Base-by-base conservation (phyloP, 371 early-diverging fungal genomes). In the Mortierella sp. region DNA sequence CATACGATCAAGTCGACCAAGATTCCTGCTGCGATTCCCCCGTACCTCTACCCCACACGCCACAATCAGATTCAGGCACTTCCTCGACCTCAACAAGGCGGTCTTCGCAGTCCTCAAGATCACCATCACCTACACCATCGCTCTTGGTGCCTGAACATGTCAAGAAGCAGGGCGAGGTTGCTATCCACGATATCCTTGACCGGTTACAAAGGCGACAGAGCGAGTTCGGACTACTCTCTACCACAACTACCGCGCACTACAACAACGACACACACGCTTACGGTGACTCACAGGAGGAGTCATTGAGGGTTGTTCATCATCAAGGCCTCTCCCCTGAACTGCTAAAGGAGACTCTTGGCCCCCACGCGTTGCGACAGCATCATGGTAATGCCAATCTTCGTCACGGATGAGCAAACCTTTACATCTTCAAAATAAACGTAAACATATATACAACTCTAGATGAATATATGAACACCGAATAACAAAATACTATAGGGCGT, bases 301-400 rank as follows among this genome's bases (percentile, higher is more conserved):
- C 34, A 2, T 14, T 53, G 29, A 19, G 64, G 6, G 53, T 24
- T 4, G 64, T 48, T 16, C 70, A 71, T 53, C 70, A 24, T 37
- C 64, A 39, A 4, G 52, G n/a, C 14, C 2, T 71, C 40, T 45
- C 70, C 4, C 58, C 75, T 22, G 68, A 66, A 2, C 26, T 74
- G 2, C 67, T 70, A 39, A 66, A 41, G 67, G 79, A 71, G n/a
- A 58, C 22, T 16, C 14, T 58, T 5, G 47, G 31, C 1, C 31
- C 37, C 19, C 53, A 52, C 44, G 58, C 48, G 3, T 50, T 79
- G 40, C 58, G 41, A 31, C 79, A 79, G 26, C 52, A 64, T 31
- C 79, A 79, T 52, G 79, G 79, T 0, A 52, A 67, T 9, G 79
- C 79, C 34, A 79, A 79, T 64, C 55, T 79, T 22, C 66, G 68